Conservation (phyloP, 2,329 filamentous ascomycete genomes). For the Exutisphaerella laricina region DNA sequence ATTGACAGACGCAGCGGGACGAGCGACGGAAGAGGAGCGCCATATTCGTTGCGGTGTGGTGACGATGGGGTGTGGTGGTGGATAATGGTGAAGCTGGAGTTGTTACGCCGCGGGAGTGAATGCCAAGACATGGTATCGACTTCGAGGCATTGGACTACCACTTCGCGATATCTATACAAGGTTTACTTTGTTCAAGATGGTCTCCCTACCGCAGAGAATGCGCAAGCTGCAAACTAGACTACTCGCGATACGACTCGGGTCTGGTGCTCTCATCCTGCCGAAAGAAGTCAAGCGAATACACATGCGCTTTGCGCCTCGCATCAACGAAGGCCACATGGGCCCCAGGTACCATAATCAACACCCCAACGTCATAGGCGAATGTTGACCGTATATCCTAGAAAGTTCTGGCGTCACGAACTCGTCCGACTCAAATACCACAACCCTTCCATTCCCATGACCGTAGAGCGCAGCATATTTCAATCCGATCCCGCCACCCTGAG, state of each 20-base stretch:
- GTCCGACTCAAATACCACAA: constrained; percentile 93
- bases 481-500: constrained; percentile 56
- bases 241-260: constrained; percentile 68
- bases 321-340: constrained; percentile 64
- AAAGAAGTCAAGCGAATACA: constrained; percentile 69
- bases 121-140: constrained; percentile 4
- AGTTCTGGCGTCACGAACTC: constrained; percentile 81
- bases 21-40: constrained; percentile 25
- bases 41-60: constrained; percentile 13
- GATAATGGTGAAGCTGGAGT: background rate
- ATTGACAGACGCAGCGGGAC: constrained; percentile 14
- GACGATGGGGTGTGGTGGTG: background rate
- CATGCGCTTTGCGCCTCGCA: constrained; percentile 61
- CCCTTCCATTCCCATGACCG: constrained; percentile 73
- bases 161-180: too few relatives aligned
- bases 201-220: constrained; percentile 61
- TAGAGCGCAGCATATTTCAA: constrained; percentile 61
- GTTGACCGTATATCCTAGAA: constrained; percentile 48
- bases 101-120: constrained; percentile 5
- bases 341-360: constrained; percentile 51
- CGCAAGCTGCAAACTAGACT: constrained; percentile 68
- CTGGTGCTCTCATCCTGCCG: constrained; percentile 76
- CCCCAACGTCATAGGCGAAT: constrained; percentile 38
- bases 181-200: too few relatives aligned
- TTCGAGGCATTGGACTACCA: constrained; percentile 6